phyloP scores from a whole-genome alignment of 306 rosid genomes.

The Ochetophila trinervis region DNA sequence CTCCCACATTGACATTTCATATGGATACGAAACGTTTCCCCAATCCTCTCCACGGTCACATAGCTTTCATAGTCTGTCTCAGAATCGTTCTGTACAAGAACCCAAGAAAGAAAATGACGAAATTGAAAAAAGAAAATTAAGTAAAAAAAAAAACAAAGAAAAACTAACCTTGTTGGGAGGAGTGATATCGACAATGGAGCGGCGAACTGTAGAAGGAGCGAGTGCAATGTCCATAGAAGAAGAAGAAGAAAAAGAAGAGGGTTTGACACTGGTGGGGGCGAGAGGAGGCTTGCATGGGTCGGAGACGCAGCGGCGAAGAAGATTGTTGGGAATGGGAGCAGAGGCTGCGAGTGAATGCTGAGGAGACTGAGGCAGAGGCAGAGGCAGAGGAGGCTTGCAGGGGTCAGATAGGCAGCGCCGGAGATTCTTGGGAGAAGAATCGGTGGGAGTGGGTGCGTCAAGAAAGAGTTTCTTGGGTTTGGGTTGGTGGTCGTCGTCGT shows the following conservation, averaged over 20 bases:
- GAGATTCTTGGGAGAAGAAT: neutral
- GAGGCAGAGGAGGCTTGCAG: conserved; percentile 2
- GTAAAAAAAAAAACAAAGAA: no score
- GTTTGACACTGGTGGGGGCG: conserved; percentile 30
- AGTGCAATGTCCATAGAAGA: no score
- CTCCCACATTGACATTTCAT: conserved; percentile 62
- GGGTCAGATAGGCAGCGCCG: no score
- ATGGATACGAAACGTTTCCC: conserved; percentile 33
- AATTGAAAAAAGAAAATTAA: neutral
- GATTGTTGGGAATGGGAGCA: neutral
- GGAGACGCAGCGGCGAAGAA: conserved; percentile 33
- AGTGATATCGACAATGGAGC: no score
- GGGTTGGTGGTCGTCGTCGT: neutral
- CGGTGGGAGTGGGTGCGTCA: conserved; percentile 14
- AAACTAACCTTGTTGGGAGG: no score
- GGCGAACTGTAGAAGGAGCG: no score
- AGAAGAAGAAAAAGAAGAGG: conserved; percentile 1
- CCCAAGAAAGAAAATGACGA: neutral
- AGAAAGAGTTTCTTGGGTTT: conserved; percentile 26
- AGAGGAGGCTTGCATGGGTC: conserved; percentile 25
- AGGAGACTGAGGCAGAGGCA: neutral
- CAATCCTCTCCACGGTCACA: conserved; percentile 49
- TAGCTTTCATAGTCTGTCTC: conserved; percentile 37
- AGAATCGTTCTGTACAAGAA: conserved; percentile 29
- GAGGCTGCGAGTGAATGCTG: neutral